Evolutionary conservation across 2,329 filamentous ascomycete species (phyloP), one percentile per base, ranked within the genome.

Genomic region (Exophiala calicioides): DNA sequence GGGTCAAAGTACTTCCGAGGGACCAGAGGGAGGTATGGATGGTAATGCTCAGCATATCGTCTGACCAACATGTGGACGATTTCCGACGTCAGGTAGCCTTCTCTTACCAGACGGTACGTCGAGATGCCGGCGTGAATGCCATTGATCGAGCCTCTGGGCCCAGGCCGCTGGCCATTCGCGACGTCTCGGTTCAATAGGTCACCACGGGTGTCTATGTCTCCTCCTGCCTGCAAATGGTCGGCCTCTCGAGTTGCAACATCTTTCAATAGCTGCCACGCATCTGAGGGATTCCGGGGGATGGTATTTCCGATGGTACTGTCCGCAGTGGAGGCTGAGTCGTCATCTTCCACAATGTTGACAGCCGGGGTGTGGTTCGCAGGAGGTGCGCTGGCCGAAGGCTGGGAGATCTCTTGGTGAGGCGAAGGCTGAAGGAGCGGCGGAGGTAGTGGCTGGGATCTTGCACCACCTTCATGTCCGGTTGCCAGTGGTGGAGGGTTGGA

Each of bases 11-110:
- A 79, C 53, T 77, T 75, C 27, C 73, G 71, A 7, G 83, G 80
- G 0, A 84, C 83, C 19, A 88, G 68, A 0, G 85, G 84, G 45
- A 86, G 85, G 66, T 83, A 87, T 0, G 81, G 80, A 58, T 88
- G 84, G 55, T 84, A 87, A 51, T 81, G 75, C 47, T 81, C 71
- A 44, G 79, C 79, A 56, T 84, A 86, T 20, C 81, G 80, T 29
- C 69, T 65, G 13, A 81, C 68, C 30, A 81, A 66, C 53, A 75
- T 69, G 53, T 73, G 75, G 26, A 81, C 68, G 13, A 73, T 75
- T 10, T 71, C 69, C 49, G 67, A 60, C 68, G 79, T 69, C 63
- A 72, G 59, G 62, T 63, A 66, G n/a, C 65, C 64, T 29, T 69
- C 64, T 21, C 72, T 68, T 2, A 74, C 69, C 5, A 73, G 61